Evolutionary conservation across 805 yeast genomes (phyloP).

Genomic region (Cyberlindnera amylophila): DNA sequence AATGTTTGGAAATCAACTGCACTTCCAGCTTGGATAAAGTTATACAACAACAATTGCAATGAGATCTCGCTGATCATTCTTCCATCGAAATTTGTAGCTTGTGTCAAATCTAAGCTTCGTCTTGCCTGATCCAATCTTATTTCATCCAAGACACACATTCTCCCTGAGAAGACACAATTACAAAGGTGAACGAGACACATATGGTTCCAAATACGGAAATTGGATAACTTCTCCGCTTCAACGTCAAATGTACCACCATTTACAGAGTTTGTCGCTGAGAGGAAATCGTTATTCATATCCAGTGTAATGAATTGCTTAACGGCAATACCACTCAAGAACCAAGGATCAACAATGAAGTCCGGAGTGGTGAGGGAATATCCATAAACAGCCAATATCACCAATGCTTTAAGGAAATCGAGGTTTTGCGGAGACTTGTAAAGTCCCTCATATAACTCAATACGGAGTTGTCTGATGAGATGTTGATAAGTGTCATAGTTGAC

Average conservation of each 20-base stretch:
- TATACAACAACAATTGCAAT: constrained; percentile 54
- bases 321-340: constrained; percentile 66
- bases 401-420: constrained; percentile 63
- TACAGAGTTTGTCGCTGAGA: constrained; percentile 8
- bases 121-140: constrained; percentile 55
- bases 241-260: constrained; percentile 22
- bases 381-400: constrained; percentile 62
- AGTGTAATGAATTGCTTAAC: constrained; percentile 57
- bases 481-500: constrained; percentile 27
- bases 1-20: constrained; percentile 31
- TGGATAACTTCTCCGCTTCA: constrained; percentile 37
- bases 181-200: constrained; percentile 62
- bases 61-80: constrained; percentile 75
- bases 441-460: constrained; percentile 20
- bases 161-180: constrained; percentile 62
- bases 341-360: constrained; percentile 56
- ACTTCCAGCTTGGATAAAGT: constrained; percentile 44
- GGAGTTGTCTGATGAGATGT: constrained; percentile 38
- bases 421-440: constrained; percentile 45
- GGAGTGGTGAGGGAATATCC: constrained; percentile 56
- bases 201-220: constrained; percentile 69
- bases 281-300: constrained; percentile 32
- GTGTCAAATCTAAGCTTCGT: constrained; percentile 49
- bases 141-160: constrained; percentile 60
- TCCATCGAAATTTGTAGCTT: constrained; percentile 77